phyloP scores from a whole-genome alignment of 495 filamentous ascomycete species.

The Podospora australis region DNA sequence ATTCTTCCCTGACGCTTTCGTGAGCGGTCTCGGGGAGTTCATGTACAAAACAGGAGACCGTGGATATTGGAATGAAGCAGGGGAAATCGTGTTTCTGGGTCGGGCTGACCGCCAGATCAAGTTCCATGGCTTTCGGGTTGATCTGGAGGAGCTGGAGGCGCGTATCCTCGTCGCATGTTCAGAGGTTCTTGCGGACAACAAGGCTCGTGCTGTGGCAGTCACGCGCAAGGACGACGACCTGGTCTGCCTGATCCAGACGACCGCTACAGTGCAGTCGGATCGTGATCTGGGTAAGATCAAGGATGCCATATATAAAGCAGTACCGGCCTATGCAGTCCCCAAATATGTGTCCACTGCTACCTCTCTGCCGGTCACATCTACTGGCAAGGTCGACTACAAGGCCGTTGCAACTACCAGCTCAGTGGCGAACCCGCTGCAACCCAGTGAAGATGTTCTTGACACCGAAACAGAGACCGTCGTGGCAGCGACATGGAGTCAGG shows the following conservation, averaged over 20 bases:
- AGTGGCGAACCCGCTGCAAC: no score
- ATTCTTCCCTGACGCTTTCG: constrained; percentile 12
- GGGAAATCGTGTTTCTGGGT: constrained; percentile 22
- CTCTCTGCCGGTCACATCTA: background rate
- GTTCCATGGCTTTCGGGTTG: constrained; percentile 28
- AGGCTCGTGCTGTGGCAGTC: background rate
- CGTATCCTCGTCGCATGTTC: constrained; percentile 14
- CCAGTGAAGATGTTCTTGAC: background rate
- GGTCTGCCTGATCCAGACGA: no score
- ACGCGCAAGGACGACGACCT: no score
- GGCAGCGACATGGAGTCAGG: background rate
- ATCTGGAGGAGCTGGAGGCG: constrained; percentile 31
- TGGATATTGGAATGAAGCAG: background rate
- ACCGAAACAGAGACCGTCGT: background rate
- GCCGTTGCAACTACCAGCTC: background rate
- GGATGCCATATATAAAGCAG: background rate
- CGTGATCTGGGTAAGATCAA: no score
- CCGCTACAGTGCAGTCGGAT: no score
- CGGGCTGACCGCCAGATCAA: constrained; percentile 32
- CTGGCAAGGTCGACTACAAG: background rate
- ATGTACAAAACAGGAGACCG: background rate
- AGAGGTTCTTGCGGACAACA: background rate
- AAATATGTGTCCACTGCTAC: background rate
- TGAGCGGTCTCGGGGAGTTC: background rate
- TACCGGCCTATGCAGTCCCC: background rate